Conservation (phyloP, 2,329 filamentous ascomycete species). For the Phyllachora maydis region DNA sequence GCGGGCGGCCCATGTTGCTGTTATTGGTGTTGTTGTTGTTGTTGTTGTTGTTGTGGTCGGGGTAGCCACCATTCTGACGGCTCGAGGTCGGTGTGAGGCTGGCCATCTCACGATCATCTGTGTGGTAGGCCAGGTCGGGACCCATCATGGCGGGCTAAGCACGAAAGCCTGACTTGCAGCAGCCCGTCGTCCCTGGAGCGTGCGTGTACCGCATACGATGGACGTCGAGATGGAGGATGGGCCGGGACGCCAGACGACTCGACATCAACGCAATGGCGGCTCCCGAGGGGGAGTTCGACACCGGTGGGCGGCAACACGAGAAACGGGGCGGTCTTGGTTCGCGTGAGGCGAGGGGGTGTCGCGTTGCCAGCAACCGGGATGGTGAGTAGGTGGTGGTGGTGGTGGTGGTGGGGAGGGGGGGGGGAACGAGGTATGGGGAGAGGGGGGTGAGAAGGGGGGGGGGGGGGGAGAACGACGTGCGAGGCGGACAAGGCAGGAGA, state of each 20-base stretch:
- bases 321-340: background rate
- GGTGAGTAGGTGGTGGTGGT: background rate
- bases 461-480: background rate
- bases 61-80: constrained; percentile 6
- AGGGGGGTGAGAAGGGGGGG: background rate
- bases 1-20: constrained; percentile 7
- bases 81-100: constrained; percentile 4
- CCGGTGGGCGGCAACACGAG: background rate
- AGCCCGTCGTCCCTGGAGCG: background rate
- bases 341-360: no score
- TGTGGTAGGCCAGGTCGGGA: constrained; percentile 15
- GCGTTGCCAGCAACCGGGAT: background rate
- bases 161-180: background rate
- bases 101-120: constrained; percentile 8
- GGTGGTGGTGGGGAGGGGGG: background rate
- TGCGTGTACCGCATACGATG: constrained; percentile 5
- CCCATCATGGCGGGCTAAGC: constrained; percentile 15
- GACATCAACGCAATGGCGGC: constrained; percentile 1
- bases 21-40: no score
- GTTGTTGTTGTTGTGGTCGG: no score
- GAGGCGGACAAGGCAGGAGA: background rate
- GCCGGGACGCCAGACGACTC: constrained; percentile 1
- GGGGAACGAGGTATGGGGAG: background rate
- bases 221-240: background rate
- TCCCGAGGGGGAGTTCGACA: background rate